Evolutionary conservation across 352 stramenopile genomes (phyloP).

Genomic region (Phytophthora macrochlamydospora): DNA sequence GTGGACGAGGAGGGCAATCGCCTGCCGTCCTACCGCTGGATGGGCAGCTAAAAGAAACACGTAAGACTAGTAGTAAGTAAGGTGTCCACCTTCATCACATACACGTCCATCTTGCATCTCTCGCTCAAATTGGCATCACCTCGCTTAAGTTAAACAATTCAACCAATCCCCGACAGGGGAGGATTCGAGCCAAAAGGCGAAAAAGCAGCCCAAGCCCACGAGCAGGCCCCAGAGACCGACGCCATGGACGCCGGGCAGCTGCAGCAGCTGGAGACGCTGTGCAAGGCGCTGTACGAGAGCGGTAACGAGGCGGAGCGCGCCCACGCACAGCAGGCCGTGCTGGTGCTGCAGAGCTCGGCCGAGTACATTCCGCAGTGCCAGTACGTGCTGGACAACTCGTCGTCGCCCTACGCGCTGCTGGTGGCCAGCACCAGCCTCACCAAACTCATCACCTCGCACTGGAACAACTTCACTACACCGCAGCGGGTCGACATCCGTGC

Average conservation of each 20-base stretch:
- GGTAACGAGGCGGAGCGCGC: conserved; percentile 71
- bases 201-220: conserved; percentile 9
- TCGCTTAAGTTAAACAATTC: background rate
- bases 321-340: conserved; percentile 83
- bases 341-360: conserved; percentile 90
- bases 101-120: background rate
- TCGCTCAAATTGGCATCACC: background rate
- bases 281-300: conserved; percentile 80
- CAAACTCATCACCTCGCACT: conserved; percentile 97
- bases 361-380: conserved; percentile 99
- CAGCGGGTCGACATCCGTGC: conserved; percentile 94
- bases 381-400: conserved; percentile 97
- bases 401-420: conserved; percentile 95
- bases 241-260: conserved; percentile 82
- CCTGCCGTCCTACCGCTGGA: conserved; percentile 86
- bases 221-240: conserved; percentile 15
- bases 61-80: background rate
- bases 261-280: conserved; percentile 80
- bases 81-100: background rate
- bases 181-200: conserved; percentile 27
- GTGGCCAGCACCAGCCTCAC: conserved; percentile 97
- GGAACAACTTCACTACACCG: conserved; percentile 90
- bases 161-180: conserved; percentile 2
- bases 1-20: conserved; percentile 86
- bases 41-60: conserved; percentile 47